Conservation (phyloP, 805 yeast genomes). For the Sugiyamaella mastotermitis region DNA sequence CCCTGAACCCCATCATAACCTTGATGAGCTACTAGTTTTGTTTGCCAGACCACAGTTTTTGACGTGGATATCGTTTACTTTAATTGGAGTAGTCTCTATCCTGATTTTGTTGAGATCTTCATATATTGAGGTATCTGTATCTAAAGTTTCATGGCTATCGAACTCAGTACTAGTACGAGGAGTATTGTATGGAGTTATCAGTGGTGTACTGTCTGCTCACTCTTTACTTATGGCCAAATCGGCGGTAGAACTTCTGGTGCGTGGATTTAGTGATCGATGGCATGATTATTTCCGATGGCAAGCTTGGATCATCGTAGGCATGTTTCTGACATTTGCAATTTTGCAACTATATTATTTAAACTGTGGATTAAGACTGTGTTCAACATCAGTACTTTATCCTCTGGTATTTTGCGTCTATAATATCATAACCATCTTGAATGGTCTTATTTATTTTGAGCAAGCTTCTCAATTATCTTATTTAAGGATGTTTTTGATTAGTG, state of each 20-base stretch:
- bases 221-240: slow-evolving; percentile 82
- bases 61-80: slow-evolving; percentile 45
- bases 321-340: slow-evolving; percentile 59
- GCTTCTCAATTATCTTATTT: slow-evolving; percentile 33
- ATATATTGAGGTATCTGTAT: not conserved
- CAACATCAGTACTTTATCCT: slow-evolving; percentile 78
- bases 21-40: slow-evolving; percentile 41
- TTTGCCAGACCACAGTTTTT: slow-evolving; percentile 44
- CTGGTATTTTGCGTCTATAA: slow-evolving; percentile 80
- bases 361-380: slow-evolving; percentile 60
- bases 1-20: slow-evolving; percentile 46
- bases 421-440: slow-evolving; percentile 59
- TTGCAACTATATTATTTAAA: slow-evolving; percentile 69
- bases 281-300: slow-evolving; percentile 36
- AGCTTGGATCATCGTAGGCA: slow-evolving; percentile 45
- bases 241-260: slow-evolving; percentile 60
- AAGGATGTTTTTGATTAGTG: slow-evolving; percentile 40
- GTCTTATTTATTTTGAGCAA: slow-evolving; percentile 53
- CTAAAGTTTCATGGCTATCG: not conserved
- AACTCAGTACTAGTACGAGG: slow-evolving; percentile 34
- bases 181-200: slow-evolving; percentile 53
- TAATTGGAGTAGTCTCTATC: slow-evolving; percentile 27
- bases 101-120: slow-evolving; percentile 12
- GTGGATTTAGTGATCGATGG: slow-evolving; percentile 34
- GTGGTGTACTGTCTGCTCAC: slow-evolving; percentile 81